phyloP scores from a whole-genome alignment of 1,284 basidiomycete genomes.

The Flammula alnicola region DNA sequence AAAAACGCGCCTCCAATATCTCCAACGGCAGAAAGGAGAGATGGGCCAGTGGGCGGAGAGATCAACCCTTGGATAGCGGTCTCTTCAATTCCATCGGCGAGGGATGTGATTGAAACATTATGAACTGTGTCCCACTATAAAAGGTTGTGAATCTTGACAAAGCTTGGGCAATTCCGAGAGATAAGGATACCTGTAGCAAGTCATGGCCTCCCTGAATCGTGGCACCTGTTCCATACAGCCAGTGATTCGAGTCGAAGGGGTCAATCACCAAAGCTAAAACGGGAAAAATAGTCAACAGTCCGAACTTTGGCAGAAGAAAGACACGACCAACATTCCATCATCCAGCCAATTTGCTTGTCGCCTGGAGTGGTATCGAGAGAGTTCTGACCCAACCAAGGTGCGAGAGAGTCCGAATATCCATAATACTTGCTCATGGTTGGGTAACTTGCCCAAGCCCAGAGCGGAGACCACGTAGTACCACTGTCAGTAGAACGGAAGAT shows the following conservation, averaged over 20 bases:
- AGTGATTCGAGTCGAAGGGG: constrained; percentile 68
- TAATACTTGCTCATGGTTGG: constrained; percentile 58
- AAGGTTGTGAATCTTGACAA: not conserved
- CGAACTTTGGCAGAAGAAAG: not conserved
- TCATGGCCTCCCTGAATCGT: constrained; percentile 65
- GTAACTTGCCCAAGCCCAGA: constrained; percentile 59
- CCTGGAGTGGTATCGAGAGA: constrained; percentile 46
- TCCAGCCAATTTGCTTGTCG: constrained; percentile 50
- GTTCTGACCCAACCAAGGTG: constrained; percentile 61
- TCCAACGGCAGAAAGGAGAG: constrained; percentile 60
- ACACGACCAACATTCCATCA: constrained; percentile 49
- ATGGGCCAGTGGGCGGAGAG: constrained; percentile 53
- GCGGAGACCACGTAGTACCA: constrained; percentile 56
- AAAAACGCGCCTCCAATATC: constrained; percentile 49
- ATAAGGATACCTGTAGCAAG: constrained; percentile 35
- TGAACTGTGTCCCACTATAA: constrained; percentile 59
- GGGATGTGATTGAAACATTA: constrained; percentile 61
- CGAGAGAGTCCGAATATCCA: constrained; percentile 54
- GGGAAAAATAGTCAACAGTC: constrained; percentile 4
- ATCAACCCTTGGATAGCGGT: constrained; percentile 59
- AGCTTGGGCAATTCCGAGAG: not conserved
- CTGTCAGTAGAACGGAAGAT: constrained; percentile 64
- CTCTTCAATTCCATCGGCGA: constrained; percentile 70
- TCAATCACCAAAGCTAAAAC: constrained; percentile 54
- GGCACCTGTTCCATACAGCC: constrained; percentile 69